Conservation (phyloP, 495 filamentous ascomycete genomes). For the Oidiodendron maius region DNA sequence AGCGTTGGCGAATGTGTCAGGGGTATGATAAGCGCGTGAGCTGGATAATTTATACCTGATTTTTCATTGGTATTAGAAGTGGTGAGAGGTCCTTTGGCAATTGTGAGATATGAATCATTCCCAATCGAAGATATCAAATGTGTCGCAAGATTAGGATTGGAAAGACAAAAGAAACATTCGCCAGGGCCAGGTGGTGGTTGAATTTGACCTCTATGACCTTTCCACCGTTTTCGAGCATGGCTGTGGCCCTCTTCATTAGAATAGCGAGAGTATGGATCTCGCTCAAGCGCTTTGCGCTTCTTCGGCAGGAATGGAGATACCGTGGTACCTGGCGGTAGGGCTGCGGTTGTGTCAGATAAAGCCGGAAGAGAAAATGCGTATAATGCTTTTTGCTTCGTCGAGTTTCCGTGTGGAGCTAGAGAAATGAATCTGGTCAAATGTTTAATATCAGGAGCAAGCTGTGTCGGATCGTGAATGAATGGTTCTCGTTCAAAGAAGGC, state of each 20-base stretch:
- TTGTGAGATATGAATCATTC: constrained; percentile 78
- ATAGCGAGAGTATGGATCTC: constrained; percentile 60
- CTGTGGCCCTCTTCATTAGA: constrained; percentile 30
- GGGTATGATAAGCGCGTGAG: constrained; percentile 88
- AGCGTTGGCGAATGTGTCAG: constrained; percentile 70
- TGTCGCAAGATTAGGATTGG: constrained; percentile 70
- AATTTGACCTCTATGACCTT: constrained; percentile 35
- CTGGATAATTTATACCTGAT: constrained; percentile 61
- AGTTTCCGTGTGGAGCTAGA: constrained; percentile 69
- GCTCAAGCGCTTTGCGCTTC: constrained; percentile 55
- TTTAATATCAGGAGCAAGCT: constrained; percentile 43
- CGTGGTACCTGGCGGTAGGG: constrained; percentile 62
- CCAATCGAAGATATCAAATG: constrained; percentile 89
- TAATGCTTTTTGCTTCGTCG: constrained; percentile 72
- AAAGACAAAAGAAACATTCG: constrained; percentile 91
- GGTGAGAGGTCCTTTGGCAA: constrained; percentile 83
- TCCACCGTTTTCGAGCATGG: constrained; percentile 39
- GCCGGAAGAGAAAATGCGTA: constrained; percentile 81
- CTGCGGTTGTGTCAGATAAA: constrained; percentile 46
- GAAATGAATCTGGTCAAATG: constrained; percentile 83
- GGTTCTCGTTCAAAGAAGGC: constrained; percentile 88
- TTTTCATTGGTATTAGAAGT: constrained; percentile 56
- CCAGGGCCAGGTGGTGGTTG: constrained; percentile 62
- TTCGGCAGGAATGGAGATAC: constrained; percentile 54
- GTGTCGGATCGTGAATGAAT: constrained; percentile 67